Percentiles rank a stretch among this genome's conserved stretches.
phyloP scores from a whole-genome alignment of 306 rosid species.

The Trifolium dubium region DNA sequence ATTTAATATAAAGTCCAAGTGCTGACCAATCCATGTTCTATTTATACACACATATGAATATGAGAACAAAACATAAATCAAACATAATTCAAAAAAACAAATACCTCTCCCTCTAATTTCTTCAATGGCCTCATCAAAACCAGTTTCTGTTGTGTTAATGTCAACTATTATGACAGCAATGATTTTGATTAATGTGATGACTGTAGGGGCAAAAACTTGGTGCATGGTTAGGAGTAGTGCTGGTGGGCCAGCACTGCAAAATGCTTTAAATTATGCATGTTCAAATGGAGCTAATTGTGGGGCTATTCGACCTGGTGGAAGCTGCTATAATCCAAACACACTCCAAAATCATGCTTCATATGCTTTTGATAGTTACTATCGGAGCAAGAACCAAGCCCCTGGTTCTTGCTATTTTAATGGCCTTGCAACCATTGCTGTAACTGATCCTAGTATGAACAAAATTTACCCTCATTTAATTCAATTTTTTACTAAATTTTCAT shows the following conservation, averaged over 20 bases:
- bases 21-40: background rate
- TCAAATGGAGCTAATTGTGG: slow-evolving; percentile 65
- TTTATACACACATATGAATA: background rate
- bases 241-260: slow-evolving; percentile 48
- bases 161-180: background rate
- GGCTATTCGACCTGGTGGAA: slow-evolving; percentile 55
- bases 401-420: slow-evolving; percentile 68
- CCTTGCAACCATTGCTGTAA: slow-evolving; percentile 63
- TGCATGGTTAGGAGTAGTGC: slow-evolving; percentile 73
- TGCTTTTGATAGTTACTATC: slow-evolving; percentile 74
- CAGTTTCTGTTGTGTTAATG: background rate
- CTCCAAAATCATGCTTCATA: slow-evolving; percentile 75
- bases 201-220: slow-evolving; percentile 49
- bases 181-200: background rate
- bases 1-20: background rate
- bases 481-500: too few species aligned
- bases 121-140: background rate
- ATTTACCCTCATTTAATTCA: background rate
- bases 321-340: slow-evolving; percentile 65
- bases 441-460: slow-evolving; percentile 56
- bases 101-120: background rate
- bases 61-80: background rate
- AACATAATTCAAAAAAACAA: background rate
- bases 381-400: slow-evolving; percentile 50
- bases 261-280: slow-evolving; percentile 72